A percentile compares a stretch with the other conserved stretches of the same genome.
These are phyloP conservation scores for Aureobasidium sp. DNA, from an alignment of 2,329 filamentous ascomycete genomes.

Conservation along the genomic window DNA sequence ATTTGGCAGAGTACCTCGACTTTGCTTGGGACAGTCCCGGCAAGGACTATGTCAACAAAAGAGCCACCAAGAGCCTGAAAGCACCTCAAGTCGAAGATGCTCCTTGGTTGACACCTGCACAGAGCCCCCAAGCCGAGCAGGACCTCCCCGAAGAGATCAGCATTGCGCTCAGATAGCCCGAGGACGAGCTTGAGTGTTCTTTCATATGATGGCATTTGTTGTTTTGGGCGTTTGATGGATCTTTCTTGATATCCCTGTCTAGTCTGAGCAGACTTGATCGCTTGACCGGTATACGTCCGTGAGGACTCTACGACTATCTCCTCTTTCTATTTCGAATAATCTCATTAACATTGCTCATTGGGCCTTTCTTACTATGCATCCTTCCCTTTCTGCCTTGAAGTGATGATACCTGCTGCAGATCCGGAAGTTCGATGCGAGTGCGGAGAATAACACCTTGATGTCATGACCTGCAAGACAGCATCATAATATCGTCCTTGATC, in stretches of 20 bases:
- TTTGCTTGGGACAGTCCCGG: constrained; percentile 56
- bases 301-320: neutral
- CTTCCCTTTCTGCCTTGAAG: too few relatives aligned
- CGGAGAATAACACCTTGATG: constrained; percentile 10
- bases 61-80: neutral
- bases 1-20: constrained; percentile 57
- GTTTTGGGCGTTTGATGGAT: neutral
- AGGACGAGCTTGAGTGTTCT: neutral
- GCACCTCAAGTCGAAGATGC: constrained; percentile 19
- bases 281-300: neutral
- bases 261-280: neutral
- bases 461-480: neutral
- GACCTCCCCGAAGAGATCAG: constrained; percentile 13
- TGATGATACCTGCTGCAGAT: too few relatives aligned
- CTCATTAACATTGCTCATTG: too few relatives aligned
- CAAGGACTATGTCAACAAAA: constrained; percentile 35
- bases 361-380: too few relatives aligned
- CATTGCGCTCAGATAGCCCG: neutral
- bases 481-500: neutral
- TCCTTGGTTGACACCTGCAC: constrained; percentile 29
- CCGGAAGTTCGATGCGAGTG: neutral
- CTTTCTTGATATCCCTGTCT: constrained; percentile 6
- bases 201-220: neutral
- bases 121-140: constrained; percentile 27
- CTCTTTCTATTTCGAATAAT: too few relatives aligned